Evolutionary conservation across 2,329 filamentous ascomycete genomes (phyloP).

Genomic region (Magnaporthiopsis rhizophila): DNA sequence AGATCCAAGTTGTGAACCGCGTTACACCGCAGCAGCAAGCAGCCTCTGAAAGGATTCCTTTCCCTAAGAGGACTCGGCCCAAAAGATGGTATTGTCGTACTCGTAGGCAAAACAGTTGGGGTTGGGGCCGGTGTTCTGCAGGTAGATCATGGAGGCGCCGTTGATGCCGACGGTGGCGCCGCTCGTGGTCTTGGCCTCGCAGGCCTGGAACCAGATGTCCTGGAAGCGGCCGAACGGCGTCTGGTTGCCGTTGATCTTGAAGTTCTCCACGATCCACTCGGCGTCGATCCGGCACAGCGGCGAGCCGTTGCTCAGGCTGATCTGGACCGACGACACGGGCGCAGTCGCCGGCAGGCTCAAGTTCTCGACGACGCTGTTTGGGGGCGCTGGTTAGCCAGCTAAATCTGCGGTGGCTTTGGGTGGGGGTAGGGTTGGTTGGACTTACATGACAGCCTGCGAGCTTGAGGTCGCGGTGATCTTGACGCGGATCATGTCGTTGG

Average conservation of each 20-base stretch:
- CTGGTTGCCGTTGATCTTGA: constrained; percentile 15
- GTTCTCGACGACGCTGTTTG: constrained; percentile 12
- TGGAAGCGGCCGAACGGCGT: constrained; percentile 20
- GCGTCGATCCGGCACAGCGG: constrained; percentile 20
- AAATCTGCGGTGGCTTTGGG: background rate
- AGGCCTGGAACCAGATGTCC: constrained; percentile 20
- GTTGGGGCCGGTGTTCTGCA: background rate
- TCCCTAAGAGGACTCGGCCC: background rate
- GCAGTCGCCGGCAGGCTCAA: no score
- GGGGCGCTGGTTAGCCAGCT: constrained; percentile 9
- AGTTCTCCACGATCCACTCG: constrained; percentile 26
- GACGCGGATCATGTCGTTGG: constrained; percentile 21
- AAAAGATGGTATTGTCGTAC: constrained; percentile 1
- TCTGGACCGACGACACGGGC: no score
- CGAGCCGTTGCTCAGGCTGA: constrained; percentile 15
- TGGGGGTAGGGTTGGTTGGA: background rate
- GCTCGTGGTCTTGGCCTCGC: constrained; percentile 14
- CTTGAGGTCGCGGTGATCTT: constrained; percentile 16
- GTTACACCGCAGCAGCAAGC: no score
- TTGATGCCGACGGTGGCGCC: constrained; percentile 22
- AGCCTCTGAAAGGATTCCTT: no score
- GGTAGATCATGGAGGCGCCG: constrained; percentile 16
- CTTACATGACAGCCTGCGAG: constrained; percentile 11
- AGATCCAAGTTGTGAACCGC: no score
- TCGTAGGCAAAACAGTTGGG: background rate